Evolutionary conservation across 2,329 filamentous ascomycete genomes (phyloP), one percentile per base, ranked within the genome.

Genomic region (Cercospora sesami): DNA sequence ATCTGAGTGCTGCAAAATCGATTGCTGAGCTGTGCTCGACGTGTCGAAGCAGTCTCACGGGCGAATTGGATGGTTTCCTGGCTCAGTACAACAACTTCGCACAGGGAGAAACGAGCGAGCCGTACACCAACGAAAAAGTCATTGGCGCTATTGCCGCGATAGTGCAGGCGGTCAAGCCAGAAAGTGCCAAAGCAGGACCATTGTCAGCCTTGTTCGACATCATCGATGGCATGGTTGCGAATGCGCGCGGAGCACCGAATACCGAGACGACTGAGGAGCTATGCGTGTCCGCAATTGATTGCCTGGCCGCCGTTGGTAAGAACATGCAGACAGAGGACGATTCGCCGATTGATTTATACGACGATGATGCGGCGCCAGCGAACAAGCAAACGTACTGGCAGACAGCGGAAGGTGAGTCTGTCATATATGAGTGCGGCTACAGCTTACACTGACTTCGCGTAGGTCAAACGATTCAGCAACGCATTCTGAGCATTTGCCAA

Each of bases 1-100:
- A 89, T 8, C 83, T 85, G n/a, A 84, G 87, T 60, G 90, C 92
- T 3, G 91, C 92, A 1, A 90, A 88, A 74, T 91, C 91, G 0
- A 94, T 96, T 39, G 83, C 86, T 33, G 87, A 86, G 5, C 85
- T 95, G 1, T 94, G 91, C 76, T 92, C 89, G 0, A 91, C 91
- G 31, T 95, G 92, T 71, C 86, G 92, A 42, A 83, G 83, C 28
- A 86, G 89, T 62, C 81, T 96, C n/a, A 87, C 89, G 5, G 80
- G 85, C 1, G 89, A 94, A 74, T 84, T 90, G 3, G 81, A 83
- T 60, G 86, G 87, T 0, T 94, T 96, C 74, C 81, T 95, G 55
- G 83, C 86, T 31, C 89, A 93, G 75, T 94, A 93, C 76, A 82
- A 86, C 66, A 82, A 83, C n/a, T 86, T 94, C 61, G 82, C 86